Conservation (phyloP, 2,329 filamentous ascomycete genomes). For the Claviceps humidiphila region DNA sequence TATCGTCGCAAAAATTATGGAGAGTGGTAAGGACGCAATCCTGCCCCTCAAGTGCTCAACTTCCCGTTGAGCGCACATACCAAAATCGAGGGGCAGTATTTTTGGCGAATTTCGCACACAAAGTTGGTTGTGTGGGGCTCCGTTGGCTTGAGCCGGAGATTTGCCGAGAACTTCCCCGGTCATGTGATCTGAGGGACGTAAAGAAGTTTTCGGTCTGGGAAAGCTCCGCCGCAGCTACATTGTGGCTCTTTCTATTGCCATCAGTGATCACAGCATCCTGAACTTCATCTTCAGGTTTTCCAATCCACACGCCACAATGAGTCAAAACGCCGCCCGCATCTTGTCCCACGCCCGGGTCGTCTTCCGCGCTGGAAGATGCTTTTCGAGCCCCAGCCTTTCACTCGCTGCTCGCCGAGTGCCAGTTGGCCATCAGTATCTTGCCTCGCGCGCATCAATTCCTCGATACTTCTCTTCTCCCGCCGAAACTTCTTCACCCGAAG, state of each 20-base stretch:
- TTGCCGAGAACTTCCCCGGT: constrained; percentile 16
- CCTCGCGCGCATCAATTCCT: constrained; percentile 10
- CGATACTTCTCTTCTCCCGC: constrained; percentile 6
- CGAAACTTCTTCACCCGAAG: constrained; percentile 8
- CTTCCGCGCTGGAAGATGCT: constrained; percentile 9
- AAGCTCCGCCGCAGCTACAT: too few species aligned
- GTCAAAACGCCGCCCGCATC: constrained; percentile 12
- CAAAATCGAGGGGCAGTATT: constrained; percentile 26
- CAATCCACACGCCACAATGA: constrained; percentile 12
- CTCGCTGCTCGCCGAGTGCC: constrained; percentile 8
- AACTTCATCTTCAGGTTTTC: background rate
- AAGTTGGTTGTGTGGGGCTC: constrained; percentile 20
- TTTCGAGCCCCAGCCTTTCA: constrained; percentile 6
- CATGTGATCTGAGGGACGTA: constrained; percentile 20
- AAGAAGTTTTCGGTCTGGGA: background rate
- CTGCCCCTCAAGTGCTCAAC: background rate
- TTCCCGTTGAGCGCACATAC: constrained; percentile 10
- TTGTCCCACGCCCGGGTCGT: constrained; percentile 13
- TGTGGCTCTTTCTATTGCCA: background rate
- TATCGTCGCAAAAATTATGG: constrained; percentile 1
- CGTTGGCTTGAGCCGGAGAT: constrained; percentile 18
- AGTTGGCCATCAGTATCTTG: constrained; percentile 5
- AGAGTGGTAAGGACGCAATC: constrained; percentile 5
- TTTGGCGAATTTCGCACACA: constrained; percentile 27
- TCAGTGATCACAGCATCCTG: background rate